Evolutionary conservation across 2,329 filamentous ascomycete genomes (phyloP).

Genomic region (Aspergillus fijiensis): DNA sequence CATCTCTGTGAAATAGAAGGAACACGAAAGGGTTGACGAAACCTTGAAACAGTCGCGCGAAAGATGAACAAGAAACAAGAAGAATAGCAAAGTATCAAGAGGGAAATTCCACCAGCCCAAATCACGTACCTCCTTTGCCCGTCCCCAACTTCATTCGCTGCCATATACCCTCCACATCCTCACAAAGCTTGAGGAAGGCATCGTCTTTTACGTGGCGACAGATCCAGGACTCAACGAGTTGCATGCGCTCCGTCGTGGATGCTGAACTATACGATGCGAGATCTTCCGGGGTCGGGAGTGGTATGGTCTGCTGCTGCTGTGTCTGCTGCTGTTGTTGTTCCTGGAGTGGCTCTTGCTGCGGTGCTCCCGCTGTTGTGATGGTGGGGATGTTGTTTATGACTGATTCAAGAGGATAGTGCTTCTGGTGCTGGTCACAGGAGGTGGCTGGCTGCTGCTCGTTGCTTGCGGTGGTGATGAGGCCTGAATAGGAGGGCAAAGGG

Average conservation of each 20-base stretch:
- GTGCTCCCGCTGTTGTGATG: neutral
- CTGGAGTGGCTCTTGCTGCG: no score
- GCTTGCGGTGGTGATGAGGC: neutral
- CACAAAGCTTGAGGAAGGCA: constrained; percentile 40
- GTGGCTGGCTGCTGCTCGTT: neutral
- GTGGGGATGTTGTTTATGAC: neutral
- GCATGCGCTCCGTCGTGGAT: constrained; percentile 33
- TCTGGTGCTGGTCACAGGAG: neutral
- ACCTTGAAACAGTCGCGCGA: no score
- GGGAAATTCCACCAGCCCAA: no score
- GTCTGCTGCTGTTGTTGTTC: neutral
- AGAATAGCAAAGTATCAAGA: no score
- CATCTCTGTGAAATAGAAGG: no score
- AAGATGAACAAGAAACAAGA: no score
- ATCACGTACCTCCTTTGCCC: constrained; percentile 1
- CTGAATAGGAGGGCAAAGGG: neutral
- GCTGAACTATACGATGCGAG: constrained; percentile 33
- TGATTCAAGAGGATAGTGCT: neutral
- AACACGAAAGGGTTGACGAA: no score
- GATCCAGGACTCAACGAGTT: constrained; percentile 41
- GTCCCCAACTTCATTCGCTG: constrained; percentile 40
- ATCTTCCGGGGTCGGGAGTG: constrained; percentile 12
- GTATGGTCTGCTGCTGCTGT: neutral
- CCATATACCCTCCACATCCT: constrained; percentile 44
- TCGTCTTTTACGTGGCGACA: constrained; percentile 44